phyloP scores from a whole-genome alignment of 371 early-diverging fungal species.

The Mortierella sp. region DNA sequence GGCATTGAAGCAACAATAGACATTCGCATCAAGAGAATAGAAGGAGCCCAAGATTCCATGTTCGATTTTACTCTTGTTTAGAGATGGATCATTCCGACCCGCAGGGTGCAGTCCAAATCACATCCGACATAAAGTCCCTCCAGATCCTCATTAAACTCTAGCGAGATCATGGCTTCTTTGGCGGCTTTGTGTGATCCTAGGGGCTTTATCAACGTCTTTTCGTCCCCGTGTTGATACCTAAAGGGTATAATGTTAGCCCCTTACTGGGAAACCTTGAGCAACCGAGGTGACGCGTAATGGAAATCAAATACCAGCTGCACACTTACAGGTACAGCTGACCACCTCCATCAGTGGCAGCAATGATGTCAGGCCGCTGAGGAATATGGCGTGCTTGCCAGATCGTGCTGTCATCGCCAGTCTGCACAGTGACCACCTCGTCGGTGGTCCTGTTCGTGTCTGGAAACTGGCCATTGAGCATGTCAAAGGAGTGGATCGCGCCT shows the following conservation, averaged over 20 bases:
- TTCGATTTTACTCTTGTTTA: constrained; percentile 8
- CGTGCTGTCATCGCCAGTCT: constrained; percentile 68
- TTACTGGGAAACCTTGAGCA: too few relatives aligned
- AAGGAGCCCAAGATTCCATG: not conserved
- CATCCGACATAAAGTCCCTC: constrained; percentile 63
- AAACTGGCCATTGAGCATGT: constrained; percentile 15
- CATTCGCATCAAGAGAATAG: not conserved
- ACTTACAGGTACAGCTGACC: constrained; percentile 68
- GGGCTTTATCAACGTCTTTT: constrained; percentile 5
- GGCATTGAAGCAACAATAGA: constrained; percentile 6
- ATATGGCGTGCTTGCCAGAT: constrained; percentile 79
- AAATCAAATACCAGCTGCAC: too few relatives aligned
- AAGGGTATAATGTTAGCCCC: not conserved
- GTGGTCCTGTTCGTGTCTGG: not conserved
- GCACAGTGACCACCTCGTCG: constrained; percentile 17
- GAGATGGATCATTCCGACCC: constrained; percentile 57
- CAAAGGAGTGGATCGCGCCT: constrained; percentile 55
- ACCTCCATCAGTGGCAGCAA: constrained; percentile 71
- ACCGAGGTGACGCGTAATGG: too few relatives aligned
- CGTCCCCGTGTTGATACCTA: constrained; percentile 36
- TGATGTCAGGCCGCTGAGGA: constrained; percentile 74
- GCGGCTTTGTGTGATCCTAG: constrained; percentile 56
- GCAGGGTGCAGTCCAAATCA: constrained; percentile 64
- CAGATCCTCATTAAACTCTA: constrained; percentile 63
- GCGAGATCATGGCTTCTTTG: constrained; percentile 51